Base-by-base conservation (phyloP, 1,139 yeast genomes). In the Yamadazyma oceani region DNA sequence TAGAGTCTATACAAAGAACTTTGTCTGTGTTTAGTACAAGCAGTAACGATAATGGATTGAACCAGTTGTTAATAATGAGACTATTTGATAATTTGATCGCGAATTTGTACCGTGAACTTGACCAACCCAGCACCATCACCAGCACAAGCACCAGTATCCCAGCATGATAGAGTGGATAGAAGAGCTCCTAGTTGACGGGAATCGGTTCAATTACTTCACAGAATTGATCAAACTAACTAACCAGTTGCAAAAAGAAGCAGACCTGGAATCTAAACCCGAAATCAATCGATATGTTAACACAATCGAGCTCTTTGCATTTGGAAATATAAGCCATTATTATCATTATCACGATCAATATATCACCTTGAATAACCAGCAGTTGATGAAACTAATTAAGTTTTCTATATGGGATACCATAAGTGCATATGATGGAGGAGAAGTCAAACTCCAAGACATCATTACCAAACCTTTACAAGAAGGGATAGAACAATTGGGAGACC, bases 271-370 rank as follows among this genome's bases (percentile, higher is more conserved):
- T 27, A 16, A 32, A 13, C 21, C 30, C 7, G 25, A 23, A 10
- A n/a, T 29, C 14, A 15, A n/a, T 12, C 31, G 32, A 21, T 22
- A 38, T 29, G 13, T 40, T 16, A 43, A 42, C 24, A 44, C 45
- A 1, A 37, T 65, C 8, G 75, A 69, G 48, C 53, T 69, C 32
- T 69, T 66, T 42, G 53, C 72, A 2, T 68, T 64, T 47, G 75
- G 75, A 2, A 55, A 58, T 32, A 52, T 54, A 25, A 40, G 48
- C 7, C 57, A 61, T 32, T 68, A 65, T 44, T 28, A 47, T 11
- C 41, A 50, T 31, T 50, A 62, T 41, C 44, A 45, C 13, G 39
- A 33, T 1, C 36, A 44, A 14, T 64, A 32, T 39, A 34, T 55
- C 11, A 49, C 35, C 7, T 37, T 47, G 12, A 30, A 25, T n/a